Evolutionary conservation across 352 stramenopile species (phyloP).

Genomic region (Phytophthora foliorum): DNA sequence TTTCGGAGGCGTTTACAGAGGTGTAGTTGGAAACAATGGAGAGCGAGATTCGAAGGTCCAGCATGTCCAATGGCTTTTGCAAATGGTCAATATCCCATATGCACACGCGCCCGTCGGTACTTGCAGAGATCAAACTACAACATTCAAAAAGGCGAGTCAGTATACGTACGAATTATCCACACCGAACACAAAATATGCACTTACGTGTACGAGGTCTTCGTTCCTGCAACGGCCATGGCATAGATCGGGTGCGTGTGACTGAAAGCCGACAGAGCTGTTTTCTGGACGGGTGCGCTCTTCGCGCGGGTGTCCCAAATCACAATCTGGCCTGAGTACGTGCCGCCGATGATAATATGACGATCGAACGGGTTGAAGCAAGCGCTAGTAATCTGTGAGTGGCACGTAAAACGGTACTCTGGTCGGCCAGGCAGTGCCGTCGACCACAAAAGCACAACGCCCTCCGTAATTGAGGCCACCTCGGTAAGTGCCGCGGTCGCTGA

Average conservation of each 20-base stretch:
- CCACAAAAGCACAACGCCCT: constrained; percentile 88
- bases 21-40: constrained; percentile 84
- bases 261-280: constrained; percentile 81
- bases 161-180: neutral
- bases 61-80: constrained; percentile 85
- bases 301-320: constrained; percentile 90
- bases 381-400: constrained; percentile 87
- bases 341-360: constrained; percentile 86
- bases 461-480: constrained; percentile 70
- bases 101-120: constrained; percentile 88
- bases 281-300: constrained; percentile 84
- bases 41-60: constrained; percentile 84
- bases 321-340: constrained; percentile 89
- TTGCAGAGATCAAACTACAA: constrained; percentile 82
- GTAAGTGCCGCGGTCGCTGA: constrained; percentile 55
- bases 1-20: constrained; percentile 71
- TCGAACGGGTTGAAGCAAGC: constrained; percentile 91
- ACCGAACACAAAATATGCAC: constrained; percentile 17
- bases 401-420: constrained; percentile 90
- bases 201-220: constrained; percentile 86
- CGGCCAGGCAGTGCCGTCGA: constrained; percentile 84
- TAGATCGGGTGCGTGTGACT: constrained; percentile 92
- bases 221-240: constrained; percentile 83
- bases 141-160: constrained; percentile 15
- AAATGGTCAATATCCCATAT: constrained; percentile 89